Evolutionary conservation across 2,329 filamentous ascomycete genomes (phyloP).

Genomic region (Sordariomycetes sp.): DNA sequence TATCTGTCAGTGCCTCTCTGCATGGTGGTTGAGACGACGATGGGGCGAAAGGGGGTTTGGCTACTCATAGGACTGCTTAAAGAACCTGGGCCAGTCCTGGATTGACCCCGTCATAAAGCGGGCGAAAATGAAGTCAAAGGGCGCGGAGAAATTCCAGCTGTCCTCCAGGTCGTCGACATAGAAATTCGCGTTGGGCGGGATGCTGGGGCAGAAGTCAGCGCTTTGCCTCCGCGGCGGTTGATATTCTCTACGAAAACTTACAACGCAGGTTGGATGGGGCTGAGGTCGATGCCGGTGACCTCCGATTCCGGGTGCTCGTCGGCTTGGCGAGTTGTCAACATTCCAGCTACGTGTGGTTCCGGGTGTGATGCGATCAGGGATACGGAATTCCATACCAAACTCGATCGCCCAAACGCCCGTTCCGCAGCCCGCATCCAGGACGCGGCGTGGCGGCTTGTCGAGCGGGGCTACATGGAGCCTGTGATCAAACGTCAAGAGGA

Average conservation of each 20-base stretch:
- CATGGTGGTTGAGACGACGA: neutral
- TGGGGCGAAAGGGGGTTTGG: neutral
- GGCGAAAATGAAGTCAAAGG: slow-evolving; percentile 29
- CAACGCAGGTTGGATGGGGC: slow-evolving; percentile 27
- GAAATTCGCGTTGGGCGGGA: slow-evolving; percentile 38
- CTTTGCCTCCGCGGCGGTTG: too few relatives aligned
- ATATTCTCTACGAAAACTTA: slow-evolving; percentile 8
- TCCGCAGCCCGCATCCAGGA: slow-evolving; percentile 19
- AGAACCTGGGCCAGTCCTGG: slow-evolving; percentile 19
- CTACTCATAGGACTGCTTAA: slow-evolving; percentile 22
- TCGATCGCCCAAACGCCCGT: slow-evolving; percentile 21
- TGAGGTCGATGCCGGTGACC: slow-evolving; percentile 28
- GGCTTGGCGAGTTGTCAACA: neutral
- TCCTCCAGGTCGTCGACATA: slow-evolving; percentile 30
- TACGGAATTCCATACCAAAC: slow-evolving; percentile 11
- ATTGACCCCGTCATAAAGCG: slow-evolving; percentile 19
- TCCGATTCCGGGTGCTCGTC: slow-evolving; percentile 15
- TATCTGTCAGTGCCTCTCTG: neutral
- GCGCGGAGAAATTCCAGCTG: slow-evolving; percentile 24
- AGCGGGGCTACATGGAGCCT: slow-evolving; percentile 12
- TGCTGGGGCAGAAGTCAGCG: slow-evolving; percentile 13
- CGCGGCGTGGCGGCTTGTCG: slow-evolving; percentile 9
- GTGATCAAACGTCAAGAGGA: slow-evolving; percentile 14
- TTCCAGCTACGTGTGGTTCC: neutral
- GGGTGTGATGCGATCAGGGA: neutral